Evolutionary conservation across 2,329 filamentous ascomycete genomes (phyloP).

Genomic region (Aspergillus amoenus): DNA sequence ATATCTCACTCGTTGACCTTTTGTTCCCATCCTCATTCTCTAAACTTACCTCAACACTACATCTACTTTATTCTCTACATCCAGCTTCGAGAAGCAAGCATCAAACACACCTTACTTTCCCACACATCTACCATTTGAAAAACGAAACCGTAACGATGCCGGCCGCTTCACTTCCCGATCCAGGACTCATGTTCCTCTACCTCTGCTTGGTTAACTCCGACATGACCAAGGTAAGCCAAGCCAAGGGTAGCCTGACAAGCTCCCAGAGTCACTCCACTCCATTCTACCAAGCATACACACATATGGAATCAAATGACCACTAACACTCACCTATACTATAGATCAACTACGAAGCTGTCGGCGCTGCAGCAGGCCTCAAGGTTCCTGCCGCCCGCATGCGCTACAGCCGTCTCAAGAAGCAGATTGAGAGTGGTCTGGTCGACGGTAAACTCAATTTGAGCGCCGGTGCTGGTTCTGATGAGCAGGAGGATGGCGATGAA

Average conservation of each 20-base stretch:
- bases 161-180: constrained; percentile 39
- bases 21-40: not conserved
- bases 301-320: not conserved
- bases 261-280: too few relatives aligned
- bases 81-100: not conserved
- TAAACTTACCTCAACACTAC: not conserved
- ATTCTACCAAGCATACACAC: not conserved
- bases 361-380: constrained; percentile 15
- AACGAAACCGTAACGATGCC: constrained; percentile 22
- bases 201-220: constrained; percentile 42
- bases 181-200: constrained; percentile 45
- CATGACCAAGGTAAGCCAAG: constrained; percentile 34
- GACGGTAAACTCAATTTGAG: constrained; percentile 5
- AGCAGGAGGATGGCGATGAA: not conserved
- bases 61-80: not conserved
- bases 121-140: not conserved
- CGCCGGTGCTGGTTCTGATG: not conserved
- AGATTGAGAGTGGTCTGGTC: constrained; percentile 7
- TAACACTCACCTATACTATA: constrained; percentile 9
- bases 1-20: too few relatives aligned
- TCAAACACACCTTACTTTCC: not conserved
- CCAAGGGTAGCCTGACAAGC: not conserved
- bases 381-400: constrained; percentile 17
- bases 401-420: constrained; percentile 16
- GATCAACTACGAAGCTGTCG: constrained; percentile 40